These are phyloP conservation scores for Pseudogymnoascus verrucosus DNA, from an alignment of 2,329 filamentous ascomycete species.

Conservation along the genomic window DNA sequence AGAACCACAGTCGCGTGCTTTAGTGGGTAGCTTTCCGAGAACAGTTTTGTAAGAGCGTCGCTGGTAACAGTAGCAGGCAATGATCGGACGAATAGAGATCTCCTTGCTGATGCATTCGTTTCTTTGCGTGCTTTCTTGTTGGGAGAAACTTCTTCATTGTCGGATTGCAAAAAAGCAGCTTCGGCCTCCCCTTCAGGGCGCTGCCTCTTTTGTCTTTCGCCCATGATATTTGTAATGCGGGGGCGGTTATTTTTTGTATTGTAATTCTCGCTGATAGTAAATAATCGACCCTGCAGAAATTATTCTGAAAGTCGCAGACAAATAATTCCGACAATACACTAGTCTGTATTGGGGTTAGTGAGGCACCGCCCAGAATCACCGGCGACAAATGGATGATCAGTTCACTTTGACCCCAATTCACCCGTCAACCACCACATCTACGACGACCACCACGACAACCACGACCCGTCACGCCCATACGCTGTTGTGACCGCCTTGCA, in stretches of 20 bases:
- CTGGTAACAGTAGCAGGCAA: conserved; percentile 71
- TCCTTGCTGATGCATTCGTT: conserved; percentile 38
- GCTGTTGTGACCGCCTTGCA: conserved; percentile 1
- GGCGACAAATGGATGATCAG: conserved; percentile 6
- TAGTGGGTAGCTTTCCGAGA: conserved; percentile 88
- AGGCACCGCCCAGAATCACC: conserved; percentile 7
- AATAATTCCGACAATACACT: conserved; percentile 7
- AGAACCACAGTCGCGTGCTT: conserved; percentile 93
- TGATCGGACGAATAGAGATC: conserved; percentile 84
- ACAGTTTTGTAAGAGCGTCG: conserved; percentile 76
- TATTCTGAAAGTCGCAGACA: conserved; percentile 9
- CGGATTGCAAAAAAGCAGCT: conserved; percentile 12
- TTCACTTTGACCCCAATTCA: conserved; percentile 5
- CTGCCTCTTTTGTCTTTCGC: conserved; percentile 22
- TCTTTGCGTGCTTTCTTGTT: conserved; percentile 52
- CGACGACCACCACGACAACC: background rate
- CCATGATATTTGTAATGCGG: conserved; percentile 5
- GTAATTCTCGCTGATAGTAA: conserved; percentile 2
- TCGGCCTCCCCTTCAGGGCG: conserved; percentile 19
- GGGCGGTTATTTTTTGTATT: background rate
- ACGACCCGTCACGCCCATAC: background rate
- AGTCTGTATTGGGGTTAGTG: conserved; percentile 5
- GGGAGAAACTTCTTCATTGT: conserved; percentile 25
- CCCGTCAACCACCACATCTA: background rate
- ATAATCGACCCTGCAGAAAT: conserved; percentile 10